Conservation (phyloP, 805 yeast genomes). For the Vanderwaltozyma yarrowii region DNA sequence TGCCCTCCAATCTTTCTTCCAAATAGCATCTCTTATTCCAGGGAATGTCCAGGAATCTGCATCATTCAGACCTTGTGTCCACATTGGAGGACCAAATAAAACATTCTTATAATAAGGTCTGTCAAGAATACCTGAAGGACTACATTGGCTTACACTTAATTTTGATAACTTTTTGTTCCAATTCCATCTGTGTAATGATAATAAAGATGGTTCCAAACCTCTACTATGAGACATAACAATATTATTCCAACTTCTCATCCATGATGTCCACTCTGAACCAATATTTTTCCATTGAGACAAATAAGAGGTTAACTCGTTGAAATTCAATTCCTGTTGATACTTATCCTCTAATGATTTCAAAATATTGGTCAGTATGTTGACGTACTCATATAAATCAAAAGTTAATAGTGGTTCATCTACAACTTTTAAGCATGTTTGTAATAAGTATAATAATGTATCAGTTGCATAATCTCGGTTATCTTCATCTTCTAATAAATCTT, state of each 20-base stretch:
- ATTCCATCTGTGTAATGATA: slow-evolving; percentile 64
- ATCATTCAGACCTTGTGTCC: slow-evolving; percentile 27
- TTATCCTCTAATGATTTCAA: slow-evolving; percentile 34
- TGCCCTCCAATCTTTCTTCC: slow-evolving; percentile 35
- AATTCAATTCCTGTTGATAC: slow-evolving; percentile 19
- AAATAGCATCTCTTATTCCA: slow-evolving; percentile 57
- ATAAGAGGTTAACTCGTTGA: slow-evolving; percentile 22
- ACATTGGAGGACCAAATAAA: slow-evolving; percentile 57
- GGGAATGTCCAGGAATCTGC: slow-evolving; percentile 65
- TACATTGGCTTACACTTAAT: slow-evolving; percentile 45
- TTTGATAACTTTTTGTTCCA: slow-evolving; percentile 63
- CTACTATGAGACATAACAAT: slow-evolving; percentile 37
- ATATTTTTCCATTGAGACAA: slow-evolving; percentile 33
- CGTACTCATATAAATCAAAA: slow-evolving; percentile 42
- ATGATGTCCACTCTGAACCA: slow-evolving; percentile 41
- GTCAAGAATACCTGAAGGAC: slow-evolving; percentile 33
- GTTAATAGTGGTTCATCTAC: slow-evolving; percentile 74
- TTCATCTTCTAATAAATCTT: slow-evolving; percentile 28
- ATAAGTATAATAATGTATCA: slow-evolving; percentile 45
- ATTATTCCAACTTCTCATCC: slow-evolving; percentile 56
- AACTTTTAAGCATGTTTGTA: slow-evolving; percentile 45
- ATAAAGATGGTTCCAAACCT: slow-evolving; percentile 63
- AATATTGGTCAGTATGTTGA: slow-evolving; percentile 35
- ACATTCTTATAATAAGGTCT: slow-evolving; percentile 61
- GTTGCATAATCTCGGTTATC: slow-evolving; percentile 47